Evolutionary conservation across 1,284 basidiomycete species (phyloP), one percentile per base, ranked within the genome.

Genomic region (Fomitopsis palustris): DNA sequence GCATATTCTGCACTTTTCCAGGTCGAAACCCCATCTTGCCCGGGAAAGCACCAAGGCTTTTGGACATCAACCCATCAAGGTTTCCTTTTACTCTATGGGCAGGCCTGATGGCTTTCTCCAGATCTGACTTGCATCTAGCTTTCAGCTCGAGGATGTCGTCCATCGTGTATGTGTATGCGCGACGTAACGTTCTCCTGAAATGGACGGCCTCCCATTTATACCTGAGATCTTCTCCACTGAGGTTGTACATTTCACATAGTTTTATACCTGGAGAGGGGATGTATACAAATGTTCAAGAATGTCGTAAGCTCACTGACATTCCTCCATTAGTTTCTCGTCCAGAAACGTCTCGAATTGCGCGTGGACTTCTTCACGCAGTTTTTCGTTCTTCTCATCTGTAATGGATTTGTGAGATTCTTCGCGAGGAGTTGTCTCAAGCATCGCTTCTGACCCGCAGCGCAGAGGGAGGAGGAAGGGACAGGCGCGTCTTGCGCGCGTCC

Each of bases 201-300:
- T 79, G 82, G 29, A 77, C 63, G 9, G 80, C 86, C 69, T 93
- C 87, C 81, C 88, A 87, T 70, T 90, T 91, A 72, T 77, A 92
- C 57, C 77, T 80, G n/a, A 93, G 78, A 51, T 78, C 71, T 23
- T 85, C 77, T 27, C 85, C 78, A 25, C 75, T 67, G 37, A 88
- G 57, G 60, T 82, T 81, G 74, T 86, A 90, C 62, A 82, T 82
- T 64, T 81, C 75, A 69, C 90, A 93, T 59, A 92, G 76, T 21
- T 78, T 77, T 25, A 81, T 74, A 64, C 88, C 90, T 92, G 21
- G 35, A 14, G 12, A 37, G 1, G 16, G 4, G 4, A 9, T 8
- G 35, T n/a, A 37, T 4, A 14, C 10, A 37, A 9, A 4, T 6
- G 16, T 12, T 9, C 35, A 37, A 37, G 35, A 9, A 37, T 37